These are phyloP conservation scores for Pythium phragmiticola DNA, from an alignment of 352 stramenopile genomes.

Conservation along the genomic window DNA sequence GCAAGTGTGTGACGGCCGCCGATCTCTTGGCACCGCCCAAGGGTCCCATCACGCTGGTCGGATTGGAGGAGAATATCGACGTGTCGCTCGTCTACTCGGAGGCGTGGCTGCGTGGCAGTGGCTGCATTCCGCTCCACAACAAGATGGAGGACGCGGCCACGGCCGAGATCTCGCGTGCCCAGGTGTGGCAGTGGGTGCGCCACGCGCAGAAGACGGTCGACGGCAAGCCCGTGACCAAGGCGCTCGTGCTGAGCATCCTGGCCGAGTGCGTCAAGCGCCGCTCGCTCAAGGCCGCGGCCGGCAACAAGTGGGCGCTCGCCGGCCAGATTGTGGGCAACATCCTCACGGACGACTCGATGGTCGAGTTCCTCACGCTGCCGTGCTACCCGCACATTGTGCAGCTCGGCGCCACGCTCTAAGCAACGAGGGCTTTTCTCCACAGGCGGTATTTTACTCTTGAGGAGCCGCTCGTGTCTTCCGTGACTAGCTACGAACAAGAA, in stretches of 20 bases:
- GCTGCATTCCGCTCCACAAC: constrained; percentile 94
- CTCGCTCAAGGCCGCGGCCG: constrained; percentile 37
- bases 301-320: constrained; percentile 67
- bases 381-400: constrained; percentile 84
- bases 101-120: constrained; percentile 91
- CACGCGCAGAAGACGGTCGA: constrained; percentile 70
- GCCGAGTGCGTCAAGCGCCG: constrained; percentile 61
- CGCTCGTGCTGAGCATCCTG: constrained; percentile 59
- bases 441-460: not conserved
- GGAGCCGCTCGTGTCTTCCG: not conserved
- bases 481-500: too few relatives aligned
- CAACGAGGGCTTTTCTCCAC: not conserved
- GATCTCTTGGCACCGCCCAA: constrained; percentile 63
- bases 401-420: constrained; percentile 66
- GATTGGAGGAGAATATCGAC: constrained; percentile 89
- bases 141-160: constrained; percentile 96
- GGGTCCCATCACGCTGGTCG: constrained; percentile 78
- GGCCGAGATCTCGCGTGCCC: constrained; percentile 92
- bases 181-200: constrained; percentile 93
- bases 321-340: constrained; percentile 68
- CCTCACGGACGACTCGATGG: constrained; percentile 73
- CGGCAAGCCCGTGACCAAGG: constrained; percentile 66
- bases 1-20: constrained; percentile 54
- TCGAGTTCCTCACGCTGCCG: constrained; percentile 79
- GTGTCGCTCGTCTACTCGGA: constrained; percentile 94